Conservation (phyloP, 805 yeast genomes). For the Metschnikowia orientalis region DNA sequence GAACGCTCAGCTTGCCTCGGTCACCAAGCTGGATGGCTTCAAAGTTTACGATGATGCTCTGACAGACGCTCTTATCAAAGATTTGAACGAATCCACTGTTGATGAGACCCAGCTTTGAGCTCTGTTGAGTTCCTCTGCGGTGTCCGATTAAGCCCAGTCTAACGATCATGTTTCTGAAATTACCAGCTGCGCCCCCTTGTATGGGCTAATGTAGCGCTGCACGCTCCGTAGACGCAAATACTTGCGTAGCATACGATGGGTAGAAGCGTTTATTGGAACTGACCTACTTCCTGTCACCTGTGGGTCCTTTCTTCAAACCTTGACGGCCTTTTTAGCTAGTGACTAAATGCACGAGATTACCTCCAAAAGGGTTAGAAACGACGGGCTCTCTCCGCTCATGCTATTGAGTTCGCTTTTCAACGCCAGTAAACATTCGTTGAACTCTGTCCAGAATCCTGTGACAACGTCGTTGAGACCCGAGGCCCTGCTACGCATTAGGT, state of each 20-base stretch:
- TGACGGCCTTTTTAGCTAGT: too few relatives aligned
- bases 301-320: too few relatives aligned
- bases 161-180: too few relatives aligned
- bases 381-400: constrained; percentile 15
- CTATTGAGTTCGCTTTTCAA: constrained; percentile 11
- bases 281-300: too few relatives aligned
- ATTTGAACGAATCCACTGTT: constrained; percentile 54
- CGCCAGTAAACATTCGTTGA: constrained; percentile 10
- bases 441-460: constrained; percentile 17
- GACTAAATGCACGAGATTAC: constrained; percentile 10
- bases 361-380: constrained; percentile 11
- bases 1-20: constrained; percentile 92
- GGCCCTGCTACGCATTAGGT: constrained; percentile 25
- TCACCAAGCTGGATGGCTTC: constrained; percentile 83
- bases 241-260: too few relatives aligned
- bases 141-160: too few relatives aligned
- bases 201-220: too few relatives aligned
- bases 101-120: constrained; percentile 15
- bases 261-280: too few relatives aligned
- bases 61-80: constrained; percentile 75
- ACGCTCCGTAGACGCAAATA: too few relatives aligned
- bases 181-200: too few relatives aligned
- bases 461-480: constrained; percentile 15
- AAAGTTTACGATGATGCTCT: constrained; percentile 77
- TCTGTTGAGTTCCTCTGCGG: too few relatives aligned